phyloP scores from a whole-genome alignment of 2,329 filamentous ascomycete species.

The Colletotrichum nymphaeae region DNA sequence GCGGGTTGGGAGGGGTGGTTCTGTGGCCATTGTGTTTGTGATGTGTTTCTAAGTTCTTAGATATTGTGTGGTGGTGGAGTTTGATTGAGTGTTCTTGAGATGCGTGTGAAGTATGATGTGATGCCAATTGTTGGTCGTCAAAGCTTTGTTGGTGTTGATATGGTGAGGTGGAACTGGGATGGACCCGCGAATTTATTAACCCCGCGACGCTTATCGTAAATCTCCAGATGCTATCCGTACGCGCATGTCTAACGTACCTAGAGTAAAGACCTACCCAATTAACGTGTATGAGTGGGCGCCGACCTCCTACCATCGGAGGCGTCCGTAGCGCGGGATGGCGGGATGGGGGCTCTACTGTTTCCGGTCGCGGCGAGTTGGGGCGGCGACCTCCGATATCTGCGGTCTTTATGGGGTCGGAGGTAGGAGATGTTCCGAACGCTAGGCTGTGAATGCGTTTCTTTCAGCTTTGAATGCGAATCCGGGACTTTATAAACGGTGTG shows the following conservation, averaged over 20 bases:
- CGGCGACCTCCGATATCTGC: conserved; percentile 36
- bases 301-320: conserved; percentile 36
- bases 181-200: background rate
- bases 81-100: rapidly evolving
- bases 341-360: conserved; percentile 1
- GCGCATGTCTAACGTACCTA: too few relatives aligned
- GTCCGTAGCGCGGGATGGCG: conserved; percentile 23
- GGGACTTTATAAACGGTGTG: too few relatives aligned
- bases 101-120: too few relatives aligned
- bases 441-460: background rate
- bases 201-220: background rate
- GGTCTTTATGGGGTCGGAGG: background rate
- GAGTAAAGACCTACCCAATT: too few relatives aligned
- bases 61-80: conserved; percentile 30
- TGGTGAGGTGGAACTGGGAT: background rate
- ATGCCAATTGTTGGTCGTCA: background rate
- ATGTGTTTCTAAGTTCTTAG: background rate
- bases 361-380: conserved; percentile 15
- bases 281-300: conserved; percentile 16
- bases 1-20: conserved; percentile 17
- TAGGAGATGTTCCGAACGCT: background rate
- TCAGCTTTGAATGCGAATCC: background rate
- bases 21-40: conserved; percentile 38
- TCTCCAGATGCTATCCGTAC: background rate
- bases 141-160: background rate